A percentile compares a stretch with the other conserved stretches of the same genome.
Conservation (phyloP, 805 yeast species). For the Candida tammaniensis region DNA sequence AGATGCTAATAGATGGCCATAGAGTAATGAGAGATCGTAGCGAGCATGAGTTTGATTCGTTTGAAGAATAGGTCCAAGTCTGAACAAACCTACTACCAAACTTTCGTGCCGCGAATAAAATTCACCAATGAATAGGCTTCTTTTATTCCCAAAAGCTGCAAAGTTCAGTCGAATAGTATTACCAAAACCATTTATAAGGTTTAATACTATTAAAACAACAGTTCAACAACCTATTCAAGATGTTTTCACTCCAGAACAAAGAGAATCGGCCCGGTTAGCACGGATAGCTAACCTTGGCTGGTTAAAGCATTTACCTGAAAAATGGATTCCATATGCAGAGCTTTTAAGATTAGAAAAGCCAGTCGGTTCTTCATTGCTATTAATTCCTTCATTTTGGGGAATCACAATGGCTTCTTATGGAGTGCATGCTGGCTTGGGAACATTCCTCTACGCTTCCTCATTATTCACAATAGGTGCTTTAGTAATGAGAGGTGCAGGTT, state of each 20-base stretch:
- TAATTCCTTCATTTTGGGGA: conserved; percentile 89
- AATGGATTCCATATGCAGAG: conserved; percentile 86
- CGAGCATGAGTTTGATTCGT: conserved; percentile 32
- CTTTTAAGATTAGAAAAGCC: conserved; percentile 92
- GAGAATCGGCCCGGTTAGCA: conserved; percentile 49
- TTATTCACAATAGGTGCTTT: conserved; percentile 82
- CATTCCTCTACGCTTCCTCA: conserved; percentile 59
- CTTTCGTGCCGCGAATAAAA: neutral
- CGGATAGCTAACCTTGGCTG: conserved; percentile 44
- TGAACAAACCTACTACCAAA: too few species aligned
- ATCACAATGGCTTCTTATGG: conserved; percentile 84
- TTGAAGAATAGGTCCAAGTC: conserved; percentile 22
- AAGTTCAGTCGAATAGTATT: neutral
- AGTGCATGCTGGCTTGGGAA: conserved; percentile 63
- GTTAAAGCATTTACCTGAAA: conserved; percentile 63
- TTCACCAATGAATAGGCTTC: conserved; percentile 1
- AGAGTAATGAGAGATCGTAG: conserved; percentile 26
- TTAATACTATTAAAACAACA: neutral
- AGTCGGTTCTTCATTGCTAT: conserved; percentile 85
- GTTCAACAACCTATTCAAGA: neutral
- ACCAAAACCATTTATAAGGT: conserved; percentile 1
- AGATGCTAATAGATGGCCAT: conserved; percentile 36
- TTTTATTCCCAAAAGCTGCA: neutral
- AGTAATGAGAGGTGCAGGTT: conserved; percentile 97
- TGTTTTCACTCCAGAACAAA: conserved; percentile 38